A percentile compares a stretch with the other conserved stretches of the same genome.
phyloP scores from a whole-genome alignment of 129 eudicot genomes.

The Centaurea solstitialis region DNA sequence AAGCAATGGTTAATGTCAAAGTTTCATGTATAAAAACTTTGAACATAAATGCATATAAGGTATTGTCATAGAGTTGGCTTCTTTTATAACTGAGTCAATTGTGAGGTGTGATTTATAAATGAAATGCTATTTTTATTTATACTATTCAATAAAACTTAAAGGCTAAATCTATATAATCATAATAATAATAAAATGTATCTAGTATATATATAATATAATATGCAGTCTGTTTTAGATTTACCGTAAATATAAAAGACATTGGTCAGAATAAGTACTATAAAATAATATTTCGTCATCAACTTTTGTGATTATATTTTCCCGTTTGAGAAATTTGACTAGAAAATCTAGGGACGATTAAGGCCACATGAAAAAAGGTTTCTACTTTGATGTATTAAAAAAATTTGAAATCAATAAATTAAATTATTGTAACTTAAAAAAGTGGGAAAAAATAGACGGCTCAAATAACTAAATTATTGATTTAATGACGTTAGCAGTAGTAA shows the following conservation, averaged over 20 bases:
- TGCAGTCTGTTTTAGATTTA: too few relatives aligned
- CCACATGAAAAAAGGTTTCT: background rate
- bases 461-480: background rate
- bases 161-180: too few relatives aligned
- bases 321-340: background rate
- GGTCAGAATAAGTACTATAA: background rate
- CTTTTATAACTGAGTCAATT: too few relatives aligned
- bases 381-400: background rate
- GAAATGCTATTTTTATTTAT: too few relatives aligned
- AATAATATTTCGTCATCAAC: background rate
- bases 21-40: too few relatives aligned
- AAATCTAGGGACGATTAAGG: background rate
- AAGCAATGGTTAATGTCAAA: too few relatives aligned
- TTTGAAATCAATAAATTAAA: background rate
- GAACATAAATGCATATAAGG: too few relatives aligned
- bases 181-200: too few relatives aligned
- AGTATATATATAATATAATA: too few relatives aligned
- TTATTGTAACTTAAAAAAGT: background rate
- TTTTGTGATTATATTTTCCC: background rate
- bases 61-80: too few relatives aligned
- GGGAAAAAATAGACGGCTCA: background rate
- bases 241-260: background rate
- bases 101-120: too few relatives aligned
- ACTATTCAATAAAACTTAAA: too few relatives aligned
- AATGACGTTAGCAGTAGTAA: background rate